phyloP scores from a whole-genome alignment of 441 rosid species.

The Populus tomentosa region DNA sequence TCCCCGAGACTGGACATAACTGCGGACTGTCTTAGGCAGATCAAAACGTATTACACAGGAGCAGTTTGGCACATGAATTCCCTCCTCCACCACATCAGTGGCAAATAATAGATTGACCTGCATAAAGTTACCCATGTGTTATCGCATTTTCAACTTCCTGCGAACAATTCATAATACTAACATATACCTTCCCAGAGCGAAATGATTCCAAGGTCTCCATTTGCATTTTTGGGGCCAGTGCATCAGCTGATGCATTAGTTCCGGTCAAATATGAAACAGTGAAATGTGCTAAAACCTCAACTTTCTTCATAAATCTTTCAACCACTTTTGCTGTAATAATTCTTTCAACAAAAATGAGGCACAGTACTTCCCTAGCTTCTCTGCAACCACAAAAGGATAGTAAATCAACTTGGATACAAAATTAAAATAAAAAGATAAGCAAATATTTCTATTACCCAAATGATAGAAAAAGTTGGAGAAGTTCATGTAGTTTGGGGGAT shows the following conservation, averaged over 20 bases:
- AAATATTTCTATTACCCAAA: conserved; percentile 52
- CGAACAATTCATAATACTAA: conserved; percentile 5
- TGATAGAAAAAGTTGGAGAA: conserved; percentile 60
- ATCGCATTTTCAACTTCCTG: conserved; percentile 3
- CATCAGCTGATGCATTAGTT: conserved; percentile 50
- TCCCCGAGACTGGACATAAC: conserved; percentile 81
- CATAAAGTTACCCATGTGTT: neutral
- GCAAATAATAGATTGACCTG: conserved; percentile 83
- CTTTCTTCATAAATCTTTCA: conserved; percentile 67
- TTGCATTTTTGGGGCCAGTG: conserved; percentile 48
- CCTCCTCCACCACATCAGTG: conserved; percentile 77
- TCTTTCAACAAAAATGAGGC: conserved; percentile 83
- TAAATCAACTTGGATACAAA: neutral
- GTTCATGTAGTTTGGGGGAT: conserved; percentile 75
- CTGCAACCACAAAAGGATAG: conserved; percentile 42
- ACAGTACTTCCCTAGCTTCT: conserved; percentile 37
- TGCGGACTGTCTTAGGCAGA: conserved; percentile 78
- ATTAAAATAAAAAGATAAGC: conserved; percentile 5
- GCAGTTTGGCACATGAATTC: conserved; percentile 69
- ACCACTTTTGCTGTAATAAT: conserved; percentile 72
- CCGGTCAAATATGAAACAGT: conserved; percentile 58
- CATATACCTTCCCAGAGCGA: conserved; percentile 61
- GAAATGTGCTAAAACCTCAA: conserved; percentile 46
- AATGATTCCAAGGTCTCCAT: conserved; percentile 52
- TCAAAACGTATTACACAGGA: conserved; percentile 71